Evolutionary conservation across 129 eudicot species (phyloP).

Genomic region (Apium graveolens): DNA sequence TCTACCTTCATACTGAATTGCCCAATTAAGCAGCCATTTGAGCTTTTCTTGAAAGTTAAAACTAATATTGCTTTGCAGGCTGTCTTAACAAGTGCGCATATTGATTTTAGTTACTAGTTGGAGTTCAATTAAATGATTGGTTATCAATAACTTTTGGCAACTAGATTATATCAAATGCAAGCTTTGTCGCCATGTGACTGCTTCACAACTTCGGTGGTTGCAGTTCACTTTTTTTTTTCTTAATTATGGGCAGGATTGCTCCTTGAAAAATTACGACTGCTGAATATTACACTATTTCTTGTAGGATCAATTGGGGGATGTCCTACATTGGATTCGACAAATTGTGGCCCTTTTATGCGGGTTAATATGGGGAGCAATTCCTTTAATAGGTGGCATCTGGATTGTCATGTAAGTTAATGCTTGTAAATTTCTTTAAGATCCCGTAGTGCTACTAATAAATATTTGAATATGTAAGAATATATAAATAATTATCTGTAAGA

Average conservation of each 20-base stretch:
- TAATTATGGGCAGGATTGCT: neutral
- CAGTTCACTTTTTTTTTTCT: neutral
- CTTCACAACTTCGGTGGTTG: neutral
- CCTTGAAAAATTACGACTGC: neutral
- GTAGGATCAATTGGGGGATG: slow-evolving; percentile 99
- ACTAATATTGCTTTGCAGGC: neutral
- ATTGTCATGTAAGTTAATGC: slow-evolving; percentile 60
- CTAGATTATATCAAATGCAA: neutral
- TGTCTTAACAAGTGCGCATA: neutral
- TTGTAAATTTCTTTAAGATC: neutral
- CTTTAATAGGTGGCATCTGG: slow-evolving; percentile 95
- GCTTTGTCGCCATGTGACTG: neutral
- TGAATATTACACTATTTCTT: slow-evolving; percentile 12
- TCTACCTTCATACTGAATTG: neutral
- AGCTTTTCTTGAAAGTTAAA: neutral
- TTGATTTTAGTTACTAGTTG: neutral
- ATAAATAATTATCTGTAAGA: neutral
- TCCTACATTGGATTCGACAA: slow-evolving; percentile 94
- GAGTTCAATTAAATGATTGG: neutral
- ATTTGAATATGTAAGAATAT: neutral
- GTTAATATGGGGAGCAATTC: slow-evolving; percentile 86
- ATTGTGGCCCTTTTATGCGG: slow-evolving; percentile 79
- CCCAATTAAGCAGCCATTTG: neutral
- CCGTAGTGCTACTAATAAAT: neutral
- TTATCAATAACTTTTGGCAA: neutral